These are phyloP conservation scores for Porphyrellus cyaneotinctus DNA, from an alignment of 768 basidiomycete genomes.

Conservation along the genomic window DNA sequence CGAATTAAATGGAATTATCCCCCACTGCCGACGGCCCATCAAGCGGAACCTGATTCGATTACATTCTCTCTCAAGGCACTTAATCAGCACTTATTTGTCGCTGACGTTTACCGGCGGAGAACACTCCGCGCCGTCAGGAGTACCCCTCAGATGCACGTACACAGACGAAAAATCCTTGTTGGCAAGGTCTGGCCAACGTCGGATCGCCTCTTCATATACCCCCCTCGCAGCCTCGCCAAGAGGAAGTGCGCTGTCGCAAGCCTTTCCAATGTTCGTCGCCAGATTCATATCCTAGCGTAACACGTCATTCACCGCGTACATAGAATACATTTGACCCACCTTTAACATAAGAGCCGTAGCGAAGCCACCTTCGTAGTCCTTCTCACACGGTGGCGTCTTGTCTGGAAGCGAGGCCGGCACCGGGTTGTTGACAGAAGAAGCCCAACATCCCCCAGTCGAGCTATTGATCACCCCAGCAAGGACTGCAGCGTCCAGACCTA, in stretches of 20 bases:
- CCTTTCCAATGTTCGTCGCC: slow-evolving; percentile 59
- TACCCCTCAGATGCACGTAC: slow-evolving; percentile 51
- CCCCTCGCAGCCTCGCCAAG: slow-evolving; percentile 60
- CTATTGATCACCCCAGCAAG: slow-evolving; percentile 83
- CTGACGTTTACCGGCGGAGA: slow-evolving; percentile 1
- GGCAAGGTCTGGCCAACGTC: slow-evolving; percentile 54
- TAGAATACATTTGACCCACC: slow-evolving; percentile 35
- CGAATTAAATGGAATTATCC: too few species aligned
- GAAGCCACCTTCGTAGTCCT: slow-evolving; percentile 83
- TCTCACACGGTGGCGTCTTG: slow-evolving; percentile 77
- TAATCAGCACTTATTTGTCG: slow-evolving; percentile 12
- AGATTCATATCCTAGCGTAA: slow-evolving; percentile 74
- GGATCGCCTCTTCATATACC: slow-evolving; percentile 57
- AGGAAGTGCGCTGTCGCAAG: slow-evolving; percentile 50
- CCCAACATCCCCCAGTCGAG: slow-evolving; percentile 81
- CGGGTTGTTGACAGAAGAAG: slow-evolving; percentile 83
- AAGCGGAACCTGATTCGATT: background rate
- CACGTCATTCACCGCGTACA: slow-evolving; percentile 5
- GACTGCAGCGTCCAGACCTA: slow-evolving; percentile 75
- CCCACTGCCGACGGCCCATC: background rate
- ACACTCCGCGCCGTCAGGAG: background rate
- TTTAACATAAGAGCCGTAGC: slow-evolving; percentile 82
- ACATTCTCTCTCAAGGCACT: background rate
- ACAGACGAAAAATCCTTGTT: slow-evolving; percentile 80
- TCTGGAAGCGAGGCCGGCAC: slow-evolving; percentile 69